These are phyloP conservation scores for Plantago ovata DNA, from an alignment of 257 asterid species.

Conservation along the genomic window DNA sequence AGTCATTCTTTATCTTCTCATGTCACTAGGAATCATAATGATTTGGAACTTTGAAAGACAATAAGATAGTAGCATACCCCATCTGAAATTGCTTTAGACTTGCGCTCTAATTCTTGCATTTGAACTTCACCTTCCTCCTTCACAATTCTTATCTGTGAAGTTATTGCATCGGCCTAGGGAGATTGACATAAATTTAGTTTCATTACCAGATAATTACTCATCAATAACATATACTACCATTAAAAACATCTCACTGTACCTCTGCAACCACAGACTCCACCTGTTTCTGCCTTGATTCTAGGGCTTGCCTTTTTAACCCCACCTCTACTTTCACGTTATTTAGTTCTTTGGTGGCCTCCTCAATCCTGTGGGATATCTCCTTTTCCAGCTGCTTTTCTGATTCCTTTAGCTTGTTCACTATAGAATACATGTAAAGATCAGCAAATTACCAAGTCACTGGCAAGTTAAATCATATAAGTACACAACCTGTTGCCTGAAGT, in stretches of 20 bases:
- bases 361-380: slow-evolving; percentile 44
- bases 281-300: slow-evolving; percentile 48
- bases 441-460: slow-evolving; percentile 5
- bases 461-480: slow-evolving; percentile 12
- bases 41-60: neutral
- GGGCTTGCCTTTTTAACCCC: slow-evolving; percentile 49
- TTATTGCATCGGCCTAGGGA: slow-evolving; percentile 50
- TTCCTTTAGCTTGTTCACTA: slow-evolving; percentile 66
- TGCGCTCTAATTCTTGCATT: slow-evolving; percentile 39
- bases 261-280: slow-evolving; percentile 63
- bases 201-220: slow-evolving; percentile 13
- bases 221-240: slow-evolving; percentile 7
- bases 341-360: slow-evolving; percentile 51
- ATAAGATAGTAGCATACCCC: slow-evolving; percentile 39
- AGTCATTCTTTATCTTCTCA: neutral
- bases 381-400: slow-evolving; percentile 49
- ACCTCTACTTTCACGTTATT: slow-evolving; percentile 56
- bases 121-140: slow-evolving; percentile 59
- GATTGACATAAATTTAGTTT: slow-evolving; percentile 9
- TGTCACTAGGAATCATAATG: neutral
- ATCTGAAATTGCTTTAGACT: slow-evolving; percentile 55
- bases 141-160: slow-evolving; percentile 34
- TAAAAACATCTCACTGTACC: slow-evolving; percentile 35
- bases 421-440: slow-evolving; percentile 4
- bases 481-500: slow-evolving; percentile 60